Base-by-base conservation (phyloP, 768 basidiomycete genomes). In the Termitomyces sp. region DNA sequence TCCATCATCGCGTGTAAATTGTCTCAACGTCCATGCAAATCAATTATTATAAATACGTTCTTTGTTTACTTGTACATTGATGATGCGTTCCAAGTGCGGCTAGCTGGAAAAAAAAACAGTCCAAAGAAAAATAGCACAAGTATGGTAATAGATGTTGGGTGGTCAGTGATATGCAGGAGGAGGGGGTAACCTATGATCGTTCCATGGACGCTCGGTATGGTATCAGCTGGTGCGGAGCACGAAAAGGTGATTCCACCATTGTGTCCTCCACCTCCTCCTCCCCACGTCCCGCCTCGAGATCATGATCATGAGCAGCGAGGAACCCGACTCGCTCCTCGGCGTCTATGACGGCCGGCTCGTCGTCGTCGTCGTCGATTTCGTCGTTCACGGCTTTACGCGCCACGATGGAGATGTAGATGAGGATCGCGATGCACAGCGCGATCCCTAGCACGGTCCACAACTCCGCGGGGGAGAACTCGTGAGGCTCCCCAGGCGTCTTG, bases 401-500 rank as follows among this genome's bases (percentile, higher is more conserved):
- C 59, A 95, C 84, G 69, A 83, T 79, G 50, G 88, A 85, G 52
- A 95, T 79, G 73, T 95, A 95, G 51, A 92, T 65, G 62, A 94
- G 82, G 64, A 95, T 85, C 39, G 78, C 81, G 59, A 92, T 65
- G 69, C 90, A 93, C 1, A 95, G 79, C 27, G 76, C 65, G 59
- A 93, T 81, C 51, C 92, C 91, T 39, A 76, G 73, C 50, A 85
- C 73, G n/a, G 88, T 88, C 80, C 81, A 90, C 67, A 83, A 74
- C 57, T 78, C 79, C 49, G 79, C 80, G 55, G 85, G 71, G 57
- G 72, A 69, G 63, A 81, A 77, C 67, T 83, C 82, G 22, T 76
- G 77, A 33, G 78, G 76, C 50, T 75, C 75, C 41, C 66, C 61
- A 8, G 53, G 53, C 44, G 67, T 66, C 36, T 71, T 71, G 13